A percentile compares a stretch with the other conserved stretches of the same genome.
Evolutionary conservation across 371 early-diverging fungal genomes (phyloP).

Genomic region (Mortierella sp.): DNA sequence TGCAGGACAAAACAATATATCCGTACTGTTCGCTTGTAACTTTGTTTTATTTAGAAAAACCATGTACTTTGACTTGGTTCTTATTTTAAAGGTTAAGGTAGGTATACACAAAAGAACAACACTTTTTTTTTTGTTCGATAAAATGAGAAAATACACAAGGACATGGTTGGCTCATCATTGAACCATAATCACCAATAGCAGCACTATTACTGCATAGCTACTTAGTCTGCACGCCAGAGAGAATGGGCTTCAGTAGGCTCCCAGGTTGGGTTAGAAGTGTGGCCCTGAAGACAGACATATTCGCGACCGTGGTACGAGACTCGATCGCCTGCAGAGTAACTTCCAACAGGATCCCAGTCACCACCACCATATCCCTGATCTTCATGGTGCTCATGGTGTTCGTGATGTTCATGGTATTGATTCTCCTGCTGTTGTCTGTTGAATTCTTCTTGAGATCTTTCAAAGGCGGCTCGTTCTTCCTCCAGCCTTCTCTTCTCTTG

Average conservation of each 20-base stretch:
- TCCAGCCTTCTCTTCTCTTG: slow-evolving; percentile 52
- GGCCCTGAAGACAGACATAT: slow-evolving; percentile 67
- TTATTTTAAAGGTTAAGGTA: not conserved
- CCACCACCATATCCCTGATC: slow-evolving; percentile 24
- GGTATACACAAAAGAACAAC: not conserved
- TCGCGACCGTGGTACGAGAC: slow-evolving; percentile 66
- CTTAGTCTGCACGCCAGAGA: slow-evolving; percentile 67
- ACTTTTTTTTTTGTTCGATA: not conserved
- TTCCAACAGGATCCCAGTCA: slow-evolving; percentile 68
- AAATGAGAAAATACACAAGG: slow-evolving; percentile 5
- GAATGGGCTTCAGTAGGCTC: slow-evolving; percentile 64
- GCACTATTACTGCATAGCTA: too few relatives aligned
- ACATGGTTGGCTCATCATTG: not conserved
- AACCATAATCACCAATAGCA: not conserved
- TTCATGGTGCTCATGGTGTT: slow-evolving; percentile 25
- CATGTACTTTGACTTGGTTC: not conserved
- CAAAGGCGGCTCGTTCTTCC: slow-evolving; percentile 42
- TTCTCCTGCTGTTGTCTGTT: slow-evolving; percentile 40
- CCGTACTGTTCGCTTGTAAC: not conserved
- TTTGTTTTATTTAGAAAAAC: not conserved
- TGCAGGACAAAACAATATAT: too few relatives aligned
- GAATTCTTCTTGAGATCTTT: slow-evolving; percentile 37
- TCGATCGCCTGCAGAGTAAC: slow-evolving; percentile 68
- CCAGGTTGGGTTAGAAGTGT: slow-evolving; percentile 71
- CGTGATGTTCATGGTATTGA: slow-evolving; percentile 22